These are phyloP conservation scores for Adansonia rubrostipa DNA, from an alignment of 441 rosid genomes.

Conservation along the genomic window DNA sequence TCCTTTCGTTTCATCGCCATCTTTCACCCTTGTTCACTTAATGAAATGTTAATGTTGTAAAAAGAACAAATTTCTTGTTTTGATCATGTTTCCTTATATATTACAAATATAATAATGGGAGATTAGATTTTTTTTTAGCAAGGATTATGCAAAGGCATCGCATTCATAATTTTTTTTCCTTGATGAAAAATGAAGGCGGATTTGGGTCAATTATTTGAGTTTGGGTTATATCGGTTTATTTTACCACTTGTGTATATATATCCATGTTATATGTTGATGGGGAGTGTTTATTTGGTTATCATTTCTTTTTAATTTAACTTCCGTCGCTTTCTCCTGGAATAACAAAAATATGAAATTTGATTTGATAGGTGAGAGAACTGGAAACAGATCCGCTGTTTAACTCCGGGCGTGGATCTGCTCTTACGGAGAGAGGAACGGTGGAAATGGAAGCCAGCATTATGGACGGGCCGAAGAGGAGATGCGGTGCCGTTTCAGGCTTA, in stretches of 20 bases:
- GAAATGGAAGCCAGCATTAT: slow-evolving; percentile 99
- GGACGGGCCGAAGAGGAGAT: slow-evolving; percentile 84
- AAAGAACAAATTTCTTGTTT: background rate
- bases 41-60: background rate
- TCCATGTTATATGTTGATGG: too few species aligned
- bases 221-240: too few species aligned
- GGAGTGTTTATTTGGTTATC: background rate
- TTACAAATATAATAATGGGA: background rate
- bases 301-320: background rate
- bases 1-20: background rate
- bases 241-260: too few species aligned
- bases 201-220: too few species aligned
- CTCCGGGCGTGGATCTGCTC: slow-evolving; percentile 94
- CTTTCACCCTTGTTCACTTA: background rate
- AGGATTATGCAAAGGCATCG: background rate
- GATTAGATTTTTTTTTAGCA: background rate
- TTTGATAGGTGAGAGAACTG: slow-evolving; percentile 70
- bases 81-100: background rate
- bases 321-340: background rate
- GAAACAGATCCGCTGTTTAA: slow-evolving; percentile 91
- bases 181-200: background rate
- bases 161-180: background rate
- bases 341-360: background rate
- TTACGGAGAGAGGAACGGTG: slow-evolving; percentile 81
- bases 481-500: slow-evolving; percentile 90